These are phyloP conservation scores for Amphicarpaea edgeworthii DNA, from an alignment of 306 rosid species.

Conservation along the genomic window DNA sequence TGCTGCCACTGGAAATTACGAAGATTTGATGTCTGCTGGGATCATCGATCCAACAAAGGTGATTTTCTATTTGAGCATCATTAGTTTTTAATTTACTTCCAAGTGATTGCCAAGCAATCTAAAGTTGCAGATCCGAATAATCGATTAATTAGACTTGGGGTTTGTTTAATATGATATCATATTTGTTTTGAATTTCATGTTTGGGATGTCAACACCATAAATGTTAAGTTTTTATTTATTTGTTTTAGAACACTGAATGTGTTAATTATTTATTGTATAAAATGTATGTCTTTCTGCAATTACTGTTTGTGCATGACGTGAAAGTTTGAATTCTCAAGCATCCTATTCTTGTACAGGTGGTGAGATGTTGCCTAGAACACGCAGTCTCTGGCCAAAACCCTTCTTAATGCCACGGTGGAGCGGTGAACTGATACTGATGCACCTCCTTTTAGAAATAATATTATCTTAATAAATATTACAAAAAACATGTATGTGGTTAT, in stretches of 20 bases:
- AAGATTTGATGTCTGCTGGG: conserved; percentile 97
- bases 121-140: too few relatives aligned
- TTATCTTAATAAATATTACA: too few relatives aligned
- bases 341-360: conserved; percentile 64
- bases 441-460: too few relatives aligned
- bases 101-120: not conserved
- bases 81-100: conserved; percentile 12
- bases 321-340: not conserved
- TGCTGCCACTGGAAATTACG: conserved; percentile 96
- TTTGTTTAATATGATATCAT: not conserved
- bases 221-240: too few relatives aligned
- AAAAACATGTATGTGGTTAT: too few relatives aligned
- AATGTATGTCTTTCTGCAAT: not conserved
- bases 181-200: not conserved
- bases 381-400: conserved; percentile 96
- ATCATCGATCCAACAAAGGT: conserved; percentile 99
- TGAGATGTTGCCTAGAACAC: conserved; percentile 98
- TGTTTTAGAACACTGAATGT: too few relatives aligned
- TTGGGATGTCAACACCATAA: not conserved
- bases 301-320: not conserved
- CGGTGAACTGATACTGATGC: too few relatives aligned
- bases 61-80: conserved; percentile 18
- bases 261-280: too few relatives aligned
- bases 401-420: conserved; percentile 97
- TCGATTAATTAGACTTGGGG: too few relatives aligned